These are phyloP conservation scores for Rhododendron vialii DNA, from an alignment of 148 eudicot species.

Conservation along the genomic window DNA sequence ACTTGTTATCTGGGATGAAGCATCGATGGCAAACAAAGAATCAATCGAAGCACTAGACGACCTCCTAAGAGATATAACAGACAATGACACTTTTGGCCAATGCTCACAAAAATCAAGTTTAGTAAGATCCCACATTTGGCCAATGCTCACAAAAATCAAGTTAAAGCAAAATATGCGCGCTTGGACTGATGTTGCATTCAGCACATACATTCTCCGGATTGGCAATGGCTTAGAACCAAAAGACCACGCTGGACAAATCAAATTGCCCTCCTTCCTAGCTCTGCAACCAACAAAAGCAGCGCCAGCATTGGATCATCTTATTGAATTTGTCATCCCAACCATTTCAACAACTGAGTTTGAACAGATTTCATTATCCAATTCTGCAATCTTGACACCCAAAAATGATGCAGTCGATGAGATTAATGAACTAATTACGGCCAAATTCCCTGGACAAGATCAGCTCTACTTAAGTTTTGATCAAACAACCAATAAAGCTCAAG, in stretches of 20 bases:
- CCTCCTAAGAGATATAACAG: not conserved
- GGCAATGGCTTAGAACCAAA: not conserved
- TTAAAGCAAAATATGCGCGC: not conserved
- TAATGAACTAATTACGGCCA: not conserved
- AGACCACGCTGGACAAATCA: not conserved
- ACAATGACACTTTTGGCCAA: not conserved
- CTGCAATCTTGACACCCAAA: not conserved
- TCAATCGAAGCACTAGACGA: no score
- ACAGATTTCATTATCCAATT: not conserved
- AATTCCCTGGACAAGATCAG: not conserved
- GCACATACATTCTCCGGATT: not conserved
- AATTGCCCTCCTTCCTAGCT: not conserved
- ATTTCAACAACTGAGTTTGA: fast-evolving
- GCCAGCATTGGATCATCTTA: not conserved
- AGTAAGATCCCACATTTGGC: not conserved
- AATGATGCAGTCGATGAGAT: not conserved
- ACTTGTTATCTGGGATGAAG: no score
- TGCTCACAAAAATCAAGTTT: not conserved
- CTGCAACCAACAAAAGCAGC: not conserved
- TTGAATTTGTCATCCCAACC: not conserved
- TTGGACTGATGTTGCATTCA: not conserved
- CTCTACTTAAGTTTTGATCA: not conserved
- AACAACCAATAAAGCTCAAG: not conserved
- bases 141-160: not conserved
- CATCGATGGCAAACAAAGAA: no score